These are phyloP conservation scores for Ramularia endophylla DNA, from an alignment of 2,329 filamentous ascomycete genomes.

Conservation along the genomic window DNA sequence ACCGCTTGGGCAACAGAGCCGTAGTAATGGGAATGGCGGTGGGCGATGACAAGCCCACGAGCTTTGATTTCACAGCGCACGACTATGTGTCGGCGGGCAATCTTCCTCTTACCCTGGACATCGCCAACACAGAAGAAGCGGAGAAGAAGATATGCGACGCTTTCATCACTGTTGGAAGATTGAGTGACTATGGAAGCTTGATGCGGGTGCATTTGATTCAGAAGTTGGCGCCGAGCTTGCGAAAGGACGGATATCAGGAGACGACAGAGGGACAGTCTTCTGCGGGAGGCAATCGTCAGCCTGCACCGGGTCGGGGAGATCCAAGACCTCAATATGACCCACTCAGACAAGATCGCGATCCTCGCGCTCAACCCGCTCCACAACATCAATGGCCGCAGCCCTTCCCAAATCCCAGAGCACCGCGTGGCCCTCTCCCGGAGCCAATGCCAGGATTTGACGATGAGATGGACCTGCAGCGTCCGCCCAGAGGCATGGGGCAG, in stretches of 20 bases:
- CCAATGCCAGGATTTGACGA: slow-evolving; percentile 90
- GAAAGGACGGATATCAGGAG: slow-evolving; percentile 74
- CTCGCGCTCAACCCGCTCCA: slow-evolving; percentile 63
- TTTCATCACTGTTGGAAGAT: slow-evolving; percentile 67
- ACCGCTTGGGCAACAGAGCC: slow-evolving; percentile 75
- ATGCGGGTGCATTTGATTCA: slow-evolving; percentile 79
- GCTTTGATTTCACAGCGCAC: slow-evolving; percentile 66
- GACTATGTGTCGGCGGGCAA: slow-evolving; percentile 67
- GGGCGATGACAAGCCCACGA: slow-evolving; percentile 73
- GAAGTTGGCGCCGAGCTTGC: slow-evolving; percentile 69
- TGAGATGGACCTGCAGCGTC: slow-evolving; percentile 75
- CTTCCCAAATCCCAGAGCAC: slow-evolving; percentile 48
- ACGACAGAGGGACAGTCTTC: slow-evolving; percentile 20
- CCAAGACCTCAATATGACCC: slow-evolving; percentile 39
- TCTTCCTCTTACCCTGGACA: slow-evolving; percentile 41
- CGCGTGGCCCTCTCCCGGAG: slow-evolving; percentile 58
- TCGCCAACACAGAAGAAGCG: slow-evolving; percentile 33
- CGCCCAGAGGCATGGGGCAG: slow-evolving; percentile 45
- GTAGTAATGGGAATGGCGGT: slow-evolving; percentile 74
- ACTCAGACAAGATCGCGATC: slow-evolving; percentile 48
- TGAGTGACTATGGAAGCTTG: slow-evolving; percentile 61
- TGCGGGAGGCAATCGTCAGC: slow-evolving; percentile 7
- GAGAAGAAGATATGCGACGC: slow-evolving; percentile 46
- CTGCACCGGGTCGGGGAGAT: slow-evolving; percentile 21
- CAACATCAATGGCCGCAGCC: slow-evolving; percentile 47